These are phyloP conservation scores for Sicyos baderoa DNA, from an alignment of 306 rosid genomes.

Conservation along the genomic window DNA sequence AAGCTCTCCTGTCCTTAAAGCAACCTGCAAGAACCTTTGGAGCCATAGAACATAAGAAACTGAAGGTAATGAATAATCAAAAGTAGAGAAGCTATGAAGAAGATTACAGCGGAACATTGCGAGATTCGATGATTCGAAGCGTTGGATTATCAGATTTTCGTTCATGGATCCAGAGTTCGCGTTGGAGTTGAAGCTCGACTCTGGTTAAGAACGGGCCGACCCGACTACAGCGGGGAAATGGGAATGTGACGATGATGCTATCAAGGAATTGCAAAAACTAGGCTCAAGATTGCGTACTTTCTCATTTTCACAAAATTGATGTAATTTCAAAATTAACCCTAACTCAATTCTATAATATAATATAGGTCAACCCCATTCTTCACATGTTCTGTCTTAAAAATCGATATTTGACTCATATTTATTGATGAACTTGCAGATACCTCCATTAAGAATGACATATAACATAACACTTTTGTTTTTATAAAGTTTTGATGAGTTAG, in stretches of 20 bases:
- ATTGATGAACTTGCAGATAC: too few relatives aligned
- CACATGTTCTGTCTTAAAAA: too few relatives aligned
- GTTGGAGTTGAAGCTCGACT: not conserved
- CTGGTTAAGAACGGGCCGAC: not conserved
- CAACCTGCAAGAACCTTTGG: constrained; percentile 60
- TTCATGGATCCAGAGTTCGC: constrained; percentile 28
- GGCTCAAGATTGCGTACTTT: too few relatives aligned
- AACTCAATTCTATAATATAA: too few relatives aligned
- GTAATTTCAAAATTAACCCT: too few relatives aligned
- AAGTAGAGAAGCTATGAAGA: not conserved
- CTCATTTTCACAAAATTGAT: too few relatives aligned
- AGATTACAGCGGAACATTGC: constrained; percentile 38
- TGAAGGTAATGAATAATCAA: not conserved
- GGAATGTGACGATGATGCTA: not conserved
- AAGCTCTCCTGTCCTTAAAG: constrained; percentile 53
- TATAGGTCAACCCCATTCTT: too few relatives aligned
- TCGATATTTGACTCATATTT: too few relatives aligned
- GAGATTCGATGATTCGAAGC: constrained; percentile 39
- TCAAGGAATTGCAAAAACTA: too few relatives aligned
- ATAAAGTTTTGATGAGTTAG: too few relatives aligned
- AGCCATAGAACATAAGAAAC: not conserved
- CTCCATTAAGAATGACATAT: too few relatives aligned
- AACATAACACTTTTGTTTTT: too few relatives aligned
- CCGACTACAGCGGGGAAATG: not conserved
- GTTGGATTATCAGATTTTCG: constrained; percentile 33